Evolutionary conservation across 2,329 filamentous ascomycete genomes (phyloP).

Genomic region (Alternaria ethzedia): DNA sequence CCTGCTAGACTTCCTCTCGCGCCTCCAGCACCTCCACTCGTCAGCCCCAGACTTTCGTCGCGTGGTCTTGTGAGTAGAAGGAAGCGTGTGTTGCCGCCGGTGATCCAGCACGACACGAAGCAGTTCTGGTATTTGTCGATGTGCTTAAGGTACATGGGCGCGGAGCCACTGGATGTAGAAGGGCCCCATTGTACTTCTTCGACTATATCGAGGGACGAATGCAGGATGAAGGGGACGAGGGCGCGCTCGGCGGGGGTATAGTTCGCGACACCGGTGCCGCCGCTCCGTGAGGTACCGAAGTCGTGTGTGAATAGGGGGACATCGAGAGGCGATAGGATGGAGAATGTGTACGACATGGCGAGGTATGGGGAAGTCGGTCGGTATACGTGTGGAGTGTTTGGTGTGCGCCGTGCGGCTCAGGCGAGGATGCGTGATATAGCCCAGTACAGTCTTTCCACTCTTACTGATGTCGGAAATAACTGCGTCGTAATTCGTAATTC

Average conservation of each 20-base stretch:
- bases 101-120: slow-evolving; percentile 94
- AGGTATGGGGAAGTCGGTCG: not conserved
- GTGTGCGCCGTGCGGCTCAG: not conserved
- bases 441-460: not conserved
- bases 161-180: slow-evolving; percentile 35
- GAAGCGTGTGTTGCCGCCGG: slow-evolving; percentile 90
- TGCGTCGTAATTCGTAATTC: not conserved
- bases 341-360: slow-evolving; percentile 96
- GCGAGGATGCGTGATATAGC: not conserved
- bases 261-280: slow-evolving; percentile 88
- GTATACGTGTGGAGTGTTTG: not conserved
- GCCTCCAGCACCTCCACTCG: slow-evolving; percentile 22
- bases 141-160: slow-evolving; percentile 85
- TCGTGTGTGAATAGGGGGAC: slow-evolving; percentile 96
- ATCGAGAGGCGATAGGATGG: slow-evolving; percentile 93
- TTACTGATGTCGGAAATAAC: not conserved
- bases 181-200: slow-evolving; percentile 93
- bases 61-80: slow-evolving; percentile 86
- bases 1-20: slow-evolving; percentile 41
- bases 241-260: slow-evolving; percentile 89
- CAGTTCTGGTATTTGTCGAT: slow-evolving; percentile 97
- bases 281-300: slow-evolving; percentile 94
- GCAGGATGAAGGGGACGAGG: slow-evolving; percentile 97
- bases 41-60: slow-evolving; percentile 44
- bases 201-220: slow-evolving; percentile 91